These are phyloP conservation scores for Parietaria judaica DNA, from an alignment of 306 rosid genomes.

Conservation along the genomic window DNA sequence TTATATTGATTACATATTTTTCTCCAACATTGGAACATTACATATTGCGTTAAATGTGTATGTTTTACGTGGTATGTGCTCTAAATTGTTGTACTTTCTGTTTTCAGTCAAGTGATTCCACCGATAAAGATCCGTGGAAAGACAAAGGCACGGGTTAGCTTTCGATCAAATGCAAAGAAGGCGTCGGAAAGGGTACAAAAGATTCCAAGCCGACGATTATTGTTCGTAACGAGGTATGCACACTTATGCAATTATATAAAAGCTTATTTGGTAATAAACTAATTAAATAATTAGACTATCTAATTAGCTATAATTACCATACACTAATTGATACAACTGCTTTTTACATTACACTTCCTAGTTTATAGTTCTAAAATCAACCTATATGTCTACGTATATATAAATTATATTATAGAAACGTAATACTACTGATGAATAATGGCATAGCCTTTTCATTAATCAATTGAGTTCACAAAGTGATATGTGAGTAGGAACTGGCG, in stretches of 20 bases:
- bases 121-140: conserved; percentile 79
- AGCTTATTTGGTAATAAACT: too few species aligned
- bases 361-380: background rate
- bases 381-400: background rate
- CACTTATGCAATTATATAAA: conserved; percentile 4
- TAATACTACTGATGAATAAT: too few species aligned
- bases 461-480: too few species aligned
- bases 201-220: conserved; percentile 89
- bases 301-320: too few species aligned
- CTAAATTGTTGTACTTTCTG: conserved; percentile 5
- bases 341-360: too few species aligned
- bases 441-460: too few species aligned
- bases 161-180: conserved; percentile 90
- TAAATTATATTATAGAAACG: too few species aligned
- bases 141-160: conserved; percentile 87
- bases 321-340: too few species aligned
- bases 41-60: background rate
- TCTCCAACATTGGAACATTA: background rate
- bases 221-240: conserved; percentile 85
- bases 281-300: too few species aligned
- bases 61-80: background rate
- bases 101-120: conserved; percentile 77
- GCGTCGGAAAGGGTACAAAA: conserved; percentile 74
- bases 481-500: too few species aligned
- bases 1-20: background rate